Percentiles rank a stretch among this genome's conserved stretches.
Conservation (phyloP, 169 alveolate genomes). For the Eimeria tenella region DNA sequence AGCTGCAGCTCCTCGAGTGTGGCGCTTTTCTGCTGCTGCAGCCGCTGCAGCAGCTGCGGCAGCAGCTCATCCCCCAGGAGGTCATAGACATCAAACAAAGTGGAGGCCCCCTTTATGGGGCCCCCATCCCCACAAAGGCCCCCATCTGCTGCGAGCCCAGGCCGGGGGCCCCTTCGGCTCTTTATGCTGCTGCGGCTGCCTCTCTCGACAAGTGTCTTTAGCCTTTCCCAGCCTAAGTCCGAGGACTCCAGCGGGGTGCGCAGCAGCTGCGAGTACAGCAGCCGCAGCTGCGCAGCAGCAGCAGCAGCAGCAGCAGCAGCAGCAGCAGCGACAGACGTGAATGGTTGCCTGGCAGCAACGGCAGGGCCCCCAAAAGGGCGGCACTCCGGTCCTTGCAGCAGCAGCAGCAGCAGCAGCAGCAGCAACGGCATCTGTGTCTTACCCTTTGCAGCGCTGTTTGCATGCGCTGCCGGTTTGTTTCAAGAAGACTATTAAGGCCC, state of each 20-base stretch:
- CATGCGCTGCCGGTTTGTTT: slow-evolving; percentile 37
- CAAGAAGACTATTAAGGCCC: background rate
- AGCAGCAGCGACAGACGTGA: background rate
- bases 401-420: background rate
- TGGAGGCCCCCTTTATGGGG: slow-evolving; percentile 11
- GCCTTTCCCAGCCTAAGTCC: slow-evolving; percentile 74
- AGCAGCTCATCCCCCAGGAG: slow-evolving; percentile 71
- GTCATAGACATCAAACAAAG: slow-evolving; percentile 54
- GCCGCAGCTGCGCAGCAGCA: slow-evolving; percentile 71
- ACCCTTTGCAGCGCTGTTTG: slow-evolving; percentile 49
- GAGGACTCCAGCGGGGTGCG: slow-evolving; percentile 72
- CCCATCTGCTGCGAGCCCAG: slow-evolving; percentile 11
- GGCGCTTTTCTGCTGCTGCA: slow-evolving; percentile 53
- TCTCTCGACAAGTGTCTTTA: slow-evolving; percentile 47
- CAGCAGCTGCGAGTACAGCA: slow-evolving; percentile 54
- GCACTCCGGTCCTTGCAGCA: background rate
- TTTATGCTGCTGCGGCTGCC: slow-evolving; percentile 57
- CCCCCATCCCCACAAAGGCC: background rate
- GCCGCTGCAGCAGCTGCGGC: slow-evolving; percentile 67
- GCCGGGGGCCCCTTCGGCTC: slow-evolving; percentile 43
- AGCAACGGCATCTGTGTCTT: background rate
- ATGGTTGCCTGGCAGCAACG: background rate
- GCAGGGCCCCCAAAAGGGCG: background rate
- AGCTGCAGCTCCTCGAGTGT: slow-evolving; percentile 43
- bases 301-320: slow-evolving; percentile 51